Base-by-base conservation (phyloP, 441 rosid genomes). In the Theobroma grandiflorum region DNA sequence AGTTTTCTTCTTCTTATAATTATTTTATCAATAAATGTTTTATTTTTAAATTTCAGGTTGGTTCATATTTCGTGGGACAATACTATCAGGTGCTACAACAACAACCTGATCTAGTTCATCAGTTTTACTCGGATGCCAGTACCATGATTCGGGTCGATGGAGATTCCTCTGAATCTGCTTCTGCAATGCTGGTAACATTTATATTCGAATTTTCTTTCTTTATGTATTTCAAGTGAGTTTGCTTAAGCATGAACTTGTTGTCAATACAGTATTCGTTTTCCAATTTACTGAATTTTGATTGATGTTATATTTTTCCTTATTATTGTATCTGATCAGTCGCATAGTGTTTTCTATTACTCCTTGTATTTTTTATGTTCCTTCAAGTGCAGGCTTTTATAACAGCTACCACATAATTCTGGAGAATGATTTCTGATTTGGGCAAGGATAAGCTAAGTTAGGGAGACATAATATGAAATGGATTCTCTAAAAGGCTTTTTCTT, bases 11-110 rank as follows among this genome's bases (percentile, higher is more conserved):
- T 45, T 55, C 12, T 22, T 6, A 59, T n/a, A 6, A 3, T 22
- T 57, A 40, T 49, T 11, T 63, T 42, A 42, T 43, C 11, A 11
- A 83, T n/a, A 75, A 14, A 68, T 82, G 38, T 2, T 18, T 63
- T 12, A 15, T 22, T 33, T 45, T 20, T 57, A 40, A 58, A 47
- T 78, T 55, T 53, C 85, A 92, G 97, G 92, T 92, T 76, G 97
- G 97, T 75, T 91, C 97, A 8, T 93, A 93, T 85, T 93, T 93
- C 72, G 92, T 93, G 67, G 92, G 90, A 3, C 97, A 91, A 81
- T 93, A 93, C 85, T 93, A 91, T 80, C 86, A 89, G 84, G 88
- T 93, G 66, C 88, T 93, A 78, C 91, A 87, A 77, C 90, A 91
- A 77, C 91, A 87, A 1, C 94, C 97, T 12, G 91, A 93, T 81